Conservation (phyloP, 73 alveolate genomes). For the Symbiodinium pilosum region DNA sequence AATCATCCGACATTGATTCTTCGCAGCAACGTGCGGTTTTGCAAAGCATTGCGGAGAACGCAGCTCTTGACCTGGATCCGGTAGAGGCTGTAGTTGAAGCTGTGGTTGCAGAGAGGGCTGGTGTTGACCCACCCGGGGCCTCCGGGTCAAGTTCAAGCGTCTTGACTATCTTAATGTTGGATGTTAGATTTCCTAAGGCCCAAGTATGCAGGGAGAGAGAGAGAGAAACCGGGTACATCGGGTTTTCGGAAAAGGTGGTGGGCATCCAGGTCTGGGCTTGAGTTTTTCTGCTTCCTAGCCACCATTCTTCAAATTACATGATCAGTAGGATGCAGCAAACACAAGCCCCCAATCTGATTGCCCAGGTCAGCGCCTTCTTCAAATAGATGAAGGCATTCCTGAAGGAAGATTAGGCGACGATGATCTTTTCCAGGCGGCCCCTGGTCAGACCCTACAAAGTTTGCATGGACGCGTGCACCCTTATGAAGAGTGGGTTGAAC, state of each 20-base stretch:
- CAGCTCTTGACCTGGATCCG: conserved; percentile 1
- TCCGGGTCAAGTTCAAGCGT: background rate
- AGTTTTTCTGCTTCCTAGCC: too few species aligned
- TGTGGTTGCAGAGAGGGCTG: background rate
- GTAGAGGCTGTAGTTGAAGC: conserved; percentile 16
- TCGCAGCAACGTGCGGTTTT: background rate
- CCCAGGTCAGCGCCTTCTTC: too few species aligned
- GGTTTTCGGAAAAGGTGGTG: too few species aligned
- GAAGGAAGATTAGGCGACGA: too few species aligned
- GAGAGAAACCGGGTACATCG: too few species aligned
- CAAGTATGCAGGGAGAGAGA: too few species aligned
- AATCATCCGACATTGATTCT: background rate
- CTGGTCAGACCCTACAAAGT: background rate
- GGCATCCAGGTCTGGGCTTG: too few species aligned
- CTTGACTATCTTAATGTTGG: background rate
- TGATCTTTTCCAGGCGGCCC: background rate
- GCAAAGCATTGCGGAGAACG: background rate
- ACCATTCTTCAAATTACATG: too few species aligned
- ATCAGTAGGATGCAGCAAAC: too few species aligned
- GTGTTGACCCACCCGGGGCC: conserved; percentile 1
- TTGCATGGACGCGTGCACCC: background rate
- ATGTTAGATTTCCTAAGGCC: too few species aligned
- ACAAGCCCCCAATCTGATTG: too few species aligned
- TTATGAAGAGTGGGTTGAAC: background rate
- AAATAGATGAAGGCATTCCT: too few species aligned